A percentile compares a stretch with the other conserved stretches of the same genome.
phyloP scores from a whole-genome alignment of 192 early-diverging fungal genomes.

The Coemansia sp. region DNA sequence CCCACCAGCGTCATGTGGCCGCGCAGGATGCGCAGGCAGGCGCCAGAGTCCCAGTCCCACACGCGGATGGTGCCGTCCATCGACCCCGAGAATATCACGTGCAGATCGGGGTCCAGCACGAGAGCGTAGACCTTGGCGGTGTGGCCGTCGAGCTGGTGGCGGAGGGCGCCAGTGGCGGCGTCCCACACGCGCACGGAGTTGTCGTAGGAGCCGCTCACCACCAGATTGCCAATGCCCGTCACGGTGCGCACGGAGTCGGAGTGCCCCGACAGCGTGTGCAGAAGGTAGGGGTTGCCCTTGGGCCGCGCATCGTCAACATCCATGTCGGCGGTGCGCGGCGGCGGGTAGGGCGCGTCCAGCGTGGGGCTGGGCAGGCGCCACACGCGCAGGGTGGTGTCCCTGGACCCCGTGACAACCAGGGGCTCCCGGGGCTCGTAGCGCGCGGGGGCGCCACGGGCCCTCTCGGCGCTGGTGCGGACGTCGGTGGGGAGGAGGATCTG shows the following conservation, averaged over 20 bases:
- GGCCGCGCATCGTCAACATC: not conserved
- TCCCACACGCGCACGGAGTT: slow-evolving; percentile 91
- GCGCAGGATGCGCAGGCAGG: slow-evolving; percentile 72
- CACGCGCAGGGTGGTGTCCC: slow-evolving; percentile 91
- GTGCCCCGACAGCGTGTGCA: slow-evolving; percentile 85
- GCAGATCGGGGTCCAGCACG: slow-evolving; percentile 79
- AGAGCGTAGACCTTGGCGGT: slow-evolving; percentile 95
- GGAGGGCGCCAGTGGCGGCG: slow-evolving; percentile 63
- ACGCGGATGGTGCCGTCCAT: slow-evolving; percentile 93
- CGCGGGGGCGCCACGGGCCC: slow-evolving; percentile 31
- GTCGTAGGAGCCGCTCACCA: slow-evolving; percentile 95
- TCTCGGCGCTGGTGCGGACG: slow-evolving; percentile 42
- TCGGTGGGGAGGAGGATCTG: slow-evolving; percentile 79
- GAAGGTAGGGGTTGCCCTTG: slow-evolving; percentile 73
- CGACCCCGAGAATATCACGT: slow-evolving; percentile 87
- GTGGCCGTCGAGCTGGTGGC: slow-evolving; percentile 81
- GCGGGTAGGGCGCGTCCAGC: slow-evolving; percentile 54
- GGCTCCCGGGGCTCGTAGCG: slow-evolving; percentile 68
- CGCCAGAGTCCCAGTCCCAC: slow-evolving; percentile 90
- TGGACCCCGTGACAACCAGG: slow-evolving; percentile 91
- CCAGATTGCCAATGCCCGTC: slow-evolving; percentile 80
- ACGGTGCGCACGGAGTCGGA: slow-evolving; percentile 89
- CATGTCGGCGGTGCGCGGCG: slow-evolving; percentile 14
- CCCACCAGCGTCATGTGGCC: slow-evolving; percentile 96
- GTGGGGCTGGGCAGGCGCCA: slow-evolving; percentile 88